phyloP scores from a whole-genome alignment of 805 yeast species.

The Hanseniaspora nectarophila region DNA sequence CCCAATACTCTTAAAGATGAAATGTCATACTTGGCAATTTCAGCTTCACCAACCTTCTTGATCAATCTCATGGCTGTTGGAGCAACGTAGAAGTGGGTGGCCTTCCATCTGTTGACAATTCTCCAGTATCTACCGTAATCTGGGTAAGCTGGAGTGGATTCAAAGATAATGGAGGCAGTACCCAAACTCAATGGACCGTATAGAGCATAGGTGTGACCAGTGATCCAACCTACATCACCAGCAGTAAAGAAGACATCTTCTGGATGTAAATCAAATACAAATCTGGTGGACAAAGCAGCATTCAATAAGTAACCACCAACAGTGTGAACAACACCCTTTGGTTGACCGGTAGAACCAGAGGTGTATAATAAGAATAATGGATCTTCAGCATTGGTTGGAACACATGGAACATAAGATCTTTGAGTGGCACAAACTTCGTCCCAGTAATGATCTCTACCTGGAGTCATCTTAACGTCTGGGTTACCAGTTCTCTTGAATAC shows the following conservation, averaged over 20 bases:
- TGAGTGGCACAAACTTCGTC: constrained; percentile 74
- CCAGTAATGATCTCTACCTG: constrained; percentile 90
- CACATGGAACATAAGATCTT: constrained; percentile 78
- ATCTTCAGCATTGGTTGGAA: constrained; percentile 80
- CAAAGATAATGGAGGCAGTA: constrained; percentile 84
- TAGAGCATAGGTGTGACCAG: constrained; percentile 92
- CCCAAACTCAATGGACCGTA: constrained; percentile 88
- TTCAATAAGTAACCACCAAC: constrained; percentile 93
- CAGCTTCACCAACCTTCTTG: constrained; percentile 77
- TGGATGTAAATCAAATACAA: constrained; percentile 83
- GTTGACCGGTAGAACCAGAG: constrained; percentile 96
- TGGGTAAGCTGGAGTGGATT: constrained; percentile 96
- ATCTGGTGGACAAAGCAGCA: constrained; percentile 81
- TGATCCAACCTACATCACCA: constrained; percentile 98
- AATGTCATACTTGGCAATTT: constrained; percentile 67
- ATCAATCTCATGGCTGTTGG: constrained; percentile 94
- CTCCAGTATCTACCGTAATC: constrained; percentile 93
- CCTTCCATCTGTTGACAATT: constrained; percentile 80
- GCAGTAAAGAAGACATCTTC: constrained; percentile 88
- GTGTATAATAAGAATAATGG: constrained; percentile 92
- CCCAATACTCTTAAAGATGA: constrained; percentile 85
- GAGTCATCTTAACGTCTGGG: constrained; percentile 54
- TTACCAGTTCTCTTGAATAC: constrained; percentile 84
- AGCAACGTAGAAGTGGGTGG: constrained; percentile 93
- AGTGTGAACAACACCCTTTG: constrained; percentile 93